Evolutionary conservation across 768 basidiomycete species (phyloP).

Genomic region (Pisolithus marmoratus): DNA sequence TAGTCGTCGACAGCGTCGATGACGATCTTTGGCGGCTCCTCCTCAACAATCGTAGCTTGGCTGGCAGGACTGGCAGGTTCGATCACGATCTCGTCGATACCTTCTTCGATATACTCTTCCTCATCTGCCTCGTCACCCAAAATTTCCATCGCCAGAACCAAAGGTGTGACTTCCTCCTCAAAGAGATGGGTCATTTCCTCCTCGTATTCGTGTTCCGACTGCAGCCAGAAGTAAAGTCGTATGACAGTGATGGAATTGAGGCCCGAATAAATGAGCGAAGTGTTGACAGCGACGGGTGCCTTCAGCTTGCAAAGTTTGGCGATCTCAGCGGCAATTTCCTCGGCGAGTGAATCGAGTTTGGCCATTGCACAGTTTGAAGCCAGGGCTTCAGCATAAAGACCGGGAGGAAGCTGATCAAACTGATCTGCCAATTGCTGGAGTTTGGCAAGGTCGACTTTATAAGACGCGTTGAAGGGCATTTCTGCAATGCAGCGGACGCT

Average conservation of each 20-base stretch:
- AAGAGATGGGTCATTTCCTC: constrained; percentile 26
- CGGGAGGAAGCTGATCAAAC: constrained; percentile 9
- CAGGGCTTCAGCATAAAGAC: constrained; percentile 11
- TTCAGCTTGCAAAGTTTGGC: constrained; percentile 24
- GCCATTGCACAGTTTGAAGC: constrained; percentile 3
- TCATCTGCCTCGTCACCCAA: constrained; percentile 11
- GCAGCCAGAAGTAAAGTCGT: constrained; percentile 29
- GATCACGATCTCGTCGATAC: constrained; percentile 2
- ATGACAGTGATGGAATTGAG: constrained; percentile 28
- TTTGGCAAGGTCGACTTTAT: constrained; percentile 24
- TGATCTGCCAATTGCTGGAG: constrained; percentile 23
- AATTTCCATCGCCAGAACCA: constrained; percentile 26
- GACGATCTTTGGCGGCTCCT: constrained; percentile 10
- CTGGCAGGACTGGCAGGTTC: constrained; percentile 11
- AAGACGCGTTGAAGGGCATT: constrained; percentile 28
- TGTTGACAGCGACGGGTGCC: constrained; percentile 22
- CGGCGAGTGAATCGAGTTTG: constrained; percentile 19
- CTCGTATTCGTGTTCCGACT: constrained; percentile 26
- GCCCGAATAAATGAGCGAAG: constrained; percentile 27
- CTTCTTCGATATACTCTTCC: constrained; percentile 3
- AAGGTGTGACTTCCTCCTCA: constrained; percentile 26
- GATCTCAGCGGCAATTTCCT: constrained; percentile 30
- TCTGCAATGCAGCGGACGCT: constrained; percentile 19
- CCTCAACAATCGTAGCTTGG: constrained; percentile 12
- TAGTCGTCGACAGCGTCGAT: constrained; percentile 4